Conservation (phyloP, 768 basidiomycete species). For the Royoungia palumana region DNA sequence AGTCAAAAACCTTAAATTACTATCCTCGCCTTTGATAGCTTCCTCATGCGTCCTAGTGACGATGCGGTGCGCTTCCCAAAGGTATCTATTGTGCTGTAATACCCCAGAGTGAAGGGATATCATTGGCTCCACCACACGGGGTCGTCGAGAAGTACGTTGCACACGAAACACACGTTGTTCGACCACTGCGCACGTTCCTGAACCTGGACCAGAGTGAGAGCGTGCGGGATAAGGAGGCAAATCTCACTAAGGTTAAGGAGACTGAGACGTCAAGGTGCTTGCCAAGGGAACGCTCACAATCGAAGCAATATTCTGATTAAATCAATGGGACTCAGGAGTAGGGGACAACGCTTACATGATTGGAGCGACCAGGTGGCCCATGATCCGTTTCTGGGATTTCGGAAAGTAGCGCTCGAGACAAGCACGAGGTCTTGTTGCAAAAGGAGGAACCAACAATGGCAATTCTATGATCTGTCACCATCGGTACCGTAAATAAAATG, state of each 20-base stretch:
- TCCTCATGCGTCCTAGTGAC: constrained; percentile 17
- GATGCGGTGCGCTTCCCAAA: constrained; percentile 14
- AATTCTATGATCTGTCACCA: constrained; percentile 24
- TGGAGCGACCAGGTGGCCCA: constrained; percentile 14
- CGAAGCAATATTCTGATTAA: constrained; percentile 1
- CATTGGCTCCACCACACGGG: constrained; percentile 5
- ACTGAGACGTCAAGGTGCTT: constrained; percentile 1
- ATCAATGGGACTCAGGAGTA: not conserved
- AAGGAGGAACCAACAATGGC: constrained; percentile 19
- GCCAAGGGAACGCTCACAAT: constrained; percentile 8
- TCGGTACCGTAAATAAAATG: constrained; percentile 32
- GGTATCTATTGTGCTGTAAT: constrained; percentile 12
- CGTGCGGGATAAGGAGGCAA: not conserved
- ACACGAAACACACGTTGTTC: constrained; percentile 19
- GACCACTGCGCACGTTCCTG: not conserved
- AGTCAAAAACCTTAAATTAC: constrained; percentile 29
- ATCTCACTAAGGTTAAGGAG: not conserved
- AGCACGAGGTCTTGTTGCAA: constrained; percentile 21
- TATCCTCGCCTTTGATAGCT: constrained; percentile 18
- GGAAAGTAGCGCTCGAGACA: constrained; percentile 18
- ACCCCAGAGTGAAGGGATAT: constrained; percentile 12
- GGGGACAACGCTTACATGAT: constrained; percentile 11
- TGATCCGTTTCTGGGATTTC: constrained; percentile 26
- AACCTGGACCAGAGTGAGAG: constrained; percentile 1
- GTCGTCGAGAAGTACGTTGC: constrained; percentile 4